These are phyloP conservation scores for Nicotiana otophora DNA, from an alignment of 257 asterid genomes.

Conservation along the genomic window DNA sequence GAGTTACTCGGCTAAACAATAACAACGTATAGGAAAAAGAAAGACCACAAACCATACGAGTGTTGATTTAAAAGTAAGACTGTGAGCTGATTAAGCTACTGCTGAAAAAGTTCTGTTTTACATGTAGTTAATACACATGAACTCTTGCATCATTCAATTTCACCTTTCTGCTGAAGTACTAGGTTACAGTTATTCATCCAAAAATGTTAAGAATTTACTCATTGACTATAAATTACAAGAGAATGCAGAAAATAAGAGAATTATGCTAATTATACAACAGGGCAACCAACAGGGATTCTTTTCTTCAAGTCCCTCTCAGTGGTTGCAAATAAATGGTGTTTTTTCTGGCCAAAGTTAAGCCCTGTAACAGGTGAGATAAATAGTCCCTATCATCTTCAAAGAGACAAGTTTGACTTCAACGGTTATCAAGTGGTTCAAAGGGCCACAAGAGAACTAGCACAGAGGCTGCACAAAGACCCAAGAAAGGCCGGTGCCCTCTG, in stretches of 20 bases:
- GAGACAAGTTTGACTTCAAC: conserved; percentile 22
- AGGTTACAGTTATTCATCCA: conserved; percentile 79
- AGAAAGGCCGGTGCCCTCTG: conserved; percentile 25
- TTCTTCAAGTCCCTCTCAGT: conserved; percentile 26
- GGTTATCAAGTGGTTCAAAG: conserved; percentile 33
- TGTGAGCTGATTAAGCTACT: conserved; percentile 17
- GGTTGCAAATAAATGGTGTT: conserved; percentile 34
- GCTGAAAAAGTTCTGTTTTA: conserved; percentile 38
- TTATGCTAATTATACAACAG: conserved; percentile 77
- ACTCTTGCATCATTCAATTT: conserved; percentile 53
- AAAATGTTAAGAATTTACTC: conserved; percentile 70
- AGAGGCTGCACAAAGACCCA: conserved; percentile 14
- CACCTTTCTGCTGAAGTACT: conserved; percentile 45
- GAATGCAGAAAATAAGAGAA: conserved; percentile 34
- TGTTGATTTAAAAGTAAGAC: background rate
- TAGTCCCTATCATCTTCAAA: conserved; percentile 39
- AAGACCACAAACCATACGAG: background rate
- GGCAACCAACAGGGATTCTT: conserved; percentile 42
- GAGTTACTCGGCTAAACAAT: background rate
- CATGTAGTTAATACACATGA: conserved; percentile 51
- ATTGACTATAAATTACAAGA: conserved; percentile 66
- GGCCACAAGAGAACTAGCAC: conserved; percentile 26
- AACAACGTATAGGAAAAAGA: background rate
- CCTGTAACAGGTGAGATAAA: conserved; percentile 30
- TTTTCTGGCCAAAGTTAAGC: conserved; percentile 22